These are phyloP conservation scores for Geosmithia putterillii DNA, from an alignment of 2,329 filamentous ascomycete species.

Conservation along the genomic window DNA sequence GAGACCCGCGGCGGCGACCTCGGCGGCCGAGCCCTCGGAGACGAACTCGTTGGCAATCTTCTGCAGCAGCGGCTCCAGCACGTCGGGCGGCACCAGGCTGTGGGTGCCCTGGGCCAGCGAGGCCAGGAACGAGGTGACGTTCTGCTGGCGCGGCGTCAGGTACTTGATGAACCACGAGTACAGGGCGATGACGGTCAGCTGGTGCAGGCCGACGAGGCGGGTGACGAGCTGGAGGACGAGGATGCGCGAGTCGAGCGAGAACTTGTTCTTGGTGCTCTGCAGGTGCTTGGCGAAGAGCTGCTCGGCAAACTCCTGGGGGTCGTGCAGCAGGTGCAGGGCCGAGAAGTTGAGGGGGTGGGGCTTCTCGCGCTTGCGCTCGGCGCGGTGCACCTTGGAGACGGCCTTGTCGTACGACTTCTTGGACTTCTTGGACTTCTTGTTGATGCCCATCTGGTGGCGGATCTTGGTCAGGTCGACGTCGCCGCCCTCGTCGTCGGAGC, in stretches of 20 bases:
- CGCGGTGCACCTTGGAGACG: constrained; percentile 66
- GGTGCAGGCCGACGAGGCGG: constrained; percentile 82
- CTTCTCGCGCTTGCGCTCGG: constrained; percentile 78
- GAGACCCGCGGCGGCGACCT: constrained; percentile 83
- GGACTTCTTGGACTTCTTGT: constrained; percentile 92
- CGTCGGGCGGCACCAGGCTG: constrained; percentile 82
- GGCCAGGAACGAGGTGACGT: constrained; percentile 85
- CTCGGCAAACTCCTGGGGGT: constrained; percentile 90
- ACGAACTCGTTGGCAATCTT: constrained; percentile 99
- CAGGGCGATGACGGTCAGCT: constrained; percentile 76
- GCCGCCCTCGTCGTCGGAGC: constrained; percentile 58
- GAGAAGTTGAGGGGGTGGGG: constrained; percentile 92
- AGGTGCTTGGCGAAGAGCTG: constrained; percentile 82
- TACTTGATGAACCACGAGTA: constrained; percentile 97
- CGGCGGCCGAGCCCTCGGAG: constrained; percentile 79
- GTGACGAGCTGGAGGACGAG: constrained; percentile 86
- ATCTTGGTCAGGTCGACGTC: constrained; percentile 70
- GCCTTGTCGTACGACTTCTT: constrained; percentile 69
- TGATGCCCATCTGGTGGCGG: constrained; percentile 77
- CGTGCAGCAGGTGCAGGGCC: constrained; percentile 82
- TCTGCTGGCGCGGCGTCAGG: constrained; percentile 76
- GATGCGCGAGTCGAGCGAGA: constrained; percentile 80
- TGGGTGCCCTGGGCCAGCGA: constrained; percentile 88
- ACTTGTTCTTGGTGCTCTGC: constrained; percentile 71
- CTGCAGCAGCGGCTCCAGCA: constrained; percentile 75